These are phyloP conservation scores for Strigomonas culicis DNA, from an alignment of 208 protist genomes.

Conservation along the genomic window DNA sequence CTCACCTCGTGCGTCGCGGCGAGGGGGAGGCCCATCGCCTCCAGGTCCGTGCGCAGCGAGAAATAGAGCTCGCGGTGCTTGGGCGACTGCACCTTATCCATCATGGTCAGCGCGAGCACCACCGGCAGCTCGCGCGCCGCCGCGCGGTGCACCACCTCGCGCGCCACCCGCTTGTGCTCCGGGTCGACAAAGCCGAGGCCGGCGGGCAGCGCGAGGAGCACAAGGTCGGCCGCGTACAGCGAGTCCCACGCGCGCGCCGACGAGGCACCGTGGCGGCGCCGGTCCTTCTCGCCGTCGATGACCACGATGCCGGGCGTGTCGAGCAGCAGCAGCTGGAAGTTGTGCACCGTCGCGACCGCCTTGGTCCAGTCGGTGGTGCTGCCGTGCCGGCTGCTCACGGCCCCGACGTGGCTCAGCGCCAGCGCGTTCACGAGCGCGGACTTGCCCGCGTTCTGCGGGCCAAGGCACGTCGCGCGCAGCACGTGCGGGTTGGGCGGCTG, in stretches of 20 bases:
- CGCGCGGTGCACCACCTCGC: constrained; percentile 70
- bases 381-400: constrained; percentile 77
- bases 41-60: constrained; percentile 81
- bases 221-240: constrained; percentile 73
- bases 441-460: constrained; percentile 86
- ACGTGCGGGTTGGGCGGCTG: constrained; percentile 45
- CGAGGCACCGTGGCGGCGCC: constrained; percentile 43
- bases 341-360: constrained; percentile 80
- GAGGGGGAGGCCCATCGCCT: constrained; percentile 65
- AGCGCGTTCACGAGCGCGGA: constrained; percentile 87
- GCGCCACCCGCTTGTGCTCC: constrained; percentile 67
- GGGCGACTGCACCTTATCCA: constrained; percentile 86
- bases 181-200: constrained; percentile 84
- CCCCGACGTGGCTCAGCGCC: constrained; percentile 74
- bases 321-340: constrained; percentile 83
- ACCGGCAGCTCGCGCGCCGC: constrained; percentile 73
- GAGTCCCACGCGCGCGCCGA: constrained; percentile 80
- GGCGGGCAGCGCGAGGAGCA: constrained; percentile 69
- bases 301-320: constrained; percentile 82
- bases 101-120: constrained; percentile 83
- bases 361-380: constrained; percentile 80
- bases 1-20: constrained; percentile 70
- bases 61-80: constrained; percentile 87
- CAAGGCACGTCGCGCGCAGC: constrained; percentile 63
- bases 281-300: constrained; percentile 40